These are phyloP conservation scores for Echites panduratus DNA, from an alignment of 257 asterid species.

Conservation along the genomic window DNA sequence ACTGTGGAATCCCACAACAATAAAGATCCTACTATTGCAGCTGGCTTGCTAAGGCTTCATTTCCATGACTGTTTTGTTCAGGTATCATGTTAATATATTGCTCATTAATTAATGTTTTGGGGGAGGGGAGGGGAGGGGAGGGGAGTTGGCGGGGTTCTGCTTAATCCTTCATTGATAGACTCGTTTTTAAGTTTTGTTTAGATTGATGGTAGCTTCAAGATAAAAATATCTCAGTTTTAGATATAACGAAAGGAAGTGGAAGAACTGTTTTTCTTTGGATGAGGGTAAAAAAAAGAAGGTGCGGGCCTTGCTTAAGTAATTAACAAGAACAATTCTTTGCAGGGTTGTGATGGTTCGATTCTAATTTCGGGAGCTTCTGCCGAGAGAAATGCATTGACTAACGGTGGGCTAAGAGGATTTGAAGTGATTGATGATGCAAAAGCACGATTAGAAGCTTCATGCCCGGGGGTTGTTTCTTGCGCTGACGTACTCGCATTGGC, in stretches of 20 bases:
- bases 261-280: too few relatives aligned
- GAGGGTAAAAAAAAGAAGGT: too few relatives aligned
- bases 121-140: too few relatives aligned
- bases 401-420: slow-evolving; percentile 52
- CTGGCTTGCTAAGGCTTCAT: slow-evolving; percentile 67
- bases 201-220: too few relatives aligned
- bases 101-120: background rate
- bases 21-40: slow-evolving; percentile 47
- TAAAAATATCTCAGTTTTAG: too few relatives aligned
- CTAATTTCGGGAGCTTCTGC: slow-evolving; percentile 39
- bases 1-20: slow-evolving; percentile 42
- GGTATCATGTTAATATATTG: slow-evolving; percentile 16
- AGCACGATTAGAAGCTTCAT: slow-evolving; percentile 44
- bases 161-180: too few relatives aligned
- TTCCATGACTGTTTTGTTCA: slow-evolving; percentile 71
- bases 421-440: slow-evolving; percentile 64
- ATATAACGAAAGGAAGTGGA: too few relatives aligned
- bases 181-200: too few relatives aligned
- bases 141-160: too few relatives aligned
- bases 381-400: slow-evolving; percentile 45
- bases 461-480: slow-evolving; percentile 60
- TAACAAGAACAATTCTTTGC: background rate
- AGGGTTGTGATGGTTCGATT: slow-evolving; percentile 72
- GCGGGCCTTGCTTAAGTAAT: too few relatives aligned
- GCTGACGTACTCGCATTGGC: slow-evolving; percentile 63